Evolutionary conservation across 345 rosid genomes (phyloP).

Genomic region (Citrus medica): DNA sequence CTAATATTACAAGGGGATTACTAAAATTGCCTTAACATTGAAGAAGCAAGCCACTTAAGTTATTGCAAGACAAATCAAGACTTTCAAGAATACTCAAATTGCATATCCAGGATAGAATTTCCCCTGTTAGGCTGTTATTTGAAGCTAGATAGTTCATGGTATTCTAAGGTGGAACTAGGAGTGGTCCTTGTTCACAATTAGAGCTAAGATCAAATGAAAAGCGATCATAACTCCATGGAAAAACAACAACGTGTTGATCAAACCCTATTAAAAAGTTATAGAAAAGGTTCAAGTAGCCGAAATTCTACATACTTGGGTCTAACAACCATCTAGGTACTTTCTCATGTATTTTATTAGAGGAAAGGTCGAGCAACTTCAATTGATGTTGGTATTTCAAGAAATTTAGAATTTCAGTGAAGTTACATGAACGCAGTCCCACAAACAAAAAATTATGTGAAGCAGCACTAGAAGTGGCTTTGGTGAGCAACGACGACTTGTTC

Average conservation of each 20-base stretch:
- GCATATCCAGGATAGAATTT: slow-evolving; percentile 1
- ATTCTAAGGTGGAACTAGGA: slow-evolving; percentile 14
- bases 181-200: slow-evolving; percentile 8
- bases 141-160: not conserved
- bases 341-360: not conserved
- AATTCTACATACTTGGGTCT: not conserved
- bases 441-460: not conserved
- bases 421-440: not conserved
- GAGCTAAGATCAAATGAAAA: not conserved
- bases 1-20: not conserved
- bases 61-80: slow-evolving; percentile 17
- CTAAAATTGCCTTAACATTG: not conserved
- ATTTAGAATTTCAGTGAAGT: not conserved
- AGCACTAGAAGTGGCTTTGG: not conserved
- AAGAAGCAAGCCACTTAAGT: slow-evolving; percentile 10
- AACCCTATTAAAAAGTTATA: slow-evolving; percentile 10
- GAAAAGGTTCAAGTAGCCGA: not conserved
- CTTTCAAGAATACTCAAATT: not conserved
- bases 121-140: not conserved
- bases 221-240: not conserved
- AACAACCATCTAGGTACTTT: not conserved
- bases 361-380: not conserved
- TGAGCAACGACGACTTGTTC: not conserved
- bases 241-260: not conserved
- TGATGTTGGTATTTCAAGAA: not conserved